Percentiles rank a stretch among this genome's conserved stretches.
Conservation (phyloP, 352 stramenopile species). For the Globisporangium orthogonon region DNA sequence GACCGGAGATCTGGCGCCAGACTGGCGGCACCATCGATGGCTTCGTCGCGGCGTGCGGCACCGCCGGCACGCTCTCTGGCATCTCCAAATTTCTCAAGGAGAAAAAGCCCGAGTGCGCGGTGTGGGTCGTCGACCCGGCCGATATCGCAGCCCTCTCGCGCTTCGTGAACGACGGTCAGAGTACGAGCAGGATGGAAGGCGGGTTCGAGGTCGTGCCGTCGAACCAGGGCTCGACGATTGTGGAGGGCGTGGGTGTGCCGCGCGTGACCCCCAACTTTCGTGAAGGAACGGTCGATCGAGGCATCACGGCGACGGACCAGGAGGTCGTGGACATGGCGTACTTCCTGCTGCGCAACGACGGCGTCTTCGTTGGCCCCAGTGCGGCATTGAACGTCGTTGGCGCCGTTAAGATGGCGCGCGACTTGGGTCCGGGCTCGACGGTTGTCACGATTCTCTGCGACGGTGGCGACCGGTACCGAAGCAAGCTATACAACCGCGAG, state of each 20-base stretch:
- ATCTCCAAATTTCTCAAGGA: conserved; percentile 92
- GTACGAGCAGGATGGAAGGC: conserved; percentile 67
- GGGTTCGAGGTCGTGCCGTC: conserved; percentile 86
- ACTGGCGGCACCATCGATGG: conserved; percentile 87
- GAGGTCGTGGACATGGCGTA: conserved; percentile 94
- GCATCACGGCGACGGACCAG: conserved; percentile 89
- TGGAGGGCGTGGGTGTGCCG: conserved; percentile 91
- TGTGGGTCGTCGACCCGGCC: conserved; percentile 77
- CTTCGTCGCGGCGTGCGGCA: conserved; percentile 87
- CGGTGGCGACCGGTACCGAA: conserved; percentile 69
- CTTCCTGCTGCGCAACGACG: conserved; percentile 86
- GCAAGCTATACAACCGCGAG: conserved; percentile 74
- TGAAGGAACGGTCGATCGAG: conserved; percentile 84
- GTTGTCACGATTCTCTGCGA: conserved; percentile 84
- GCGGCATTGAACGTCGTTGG: conserved; percentile 73
- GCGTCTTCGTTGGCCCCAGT: conserved; percentile 89
- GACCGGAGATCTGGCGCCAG: conserved; percentile 88
- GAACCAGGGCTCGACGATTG: conserved; percentile 83
- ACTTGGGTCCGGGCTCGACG: conserved; percentile 60
- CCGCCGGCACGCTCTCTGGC: conserved; percentile 91
- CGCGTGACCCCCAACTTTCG: conserved; percentile 92
- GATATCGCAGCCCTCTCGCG: conserved; percentile 82
- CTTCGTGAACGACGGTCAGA: conserved; percentile 65
- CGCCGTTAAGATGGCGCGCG: conserved; percentile 70
- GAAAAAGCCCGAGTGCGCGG: conserved; percentile 38